Evolutionary conservation across 1,284 basidiomycete species (phyloP).

Genomic region (Cutaneotrichosporon sp.): DNA sequence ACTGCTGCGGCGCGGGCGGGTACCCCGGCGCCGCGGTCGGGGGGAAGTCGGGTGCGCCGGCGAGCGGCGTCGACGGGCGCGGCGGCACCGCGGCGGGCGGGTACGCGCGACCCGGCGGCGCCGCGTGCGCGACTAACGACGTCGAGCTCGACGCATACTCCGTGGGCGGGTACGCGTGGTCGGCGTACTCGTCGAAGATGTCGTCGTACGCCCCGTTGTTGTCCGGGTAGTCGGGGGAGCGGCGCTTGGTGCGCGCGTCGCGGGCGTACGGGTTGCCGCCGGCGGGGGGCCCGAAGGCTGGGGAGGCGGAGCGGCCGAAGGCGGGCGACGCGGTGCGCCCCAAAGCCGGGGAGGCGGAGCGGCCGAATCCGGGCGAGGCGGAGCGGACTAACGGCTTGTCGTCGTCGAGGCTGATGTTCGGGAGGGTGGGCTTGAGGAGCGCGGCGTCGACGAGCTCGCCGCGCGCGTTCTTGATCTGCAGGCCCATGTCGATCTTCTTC

Average conservation of each 20-base stretch:
- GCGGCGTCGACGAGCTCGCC: slow-evolving; percentile 68
- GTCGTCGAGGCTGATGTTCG: slow-evolving; percentile 80
- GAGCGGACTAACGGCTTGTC: background rate
- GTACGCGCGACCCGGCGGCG: background rate
- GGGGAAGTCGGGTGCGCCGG: slow-evolving; percentile 3
- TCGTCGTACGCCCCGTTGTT: slow-evolving; percentile 1
- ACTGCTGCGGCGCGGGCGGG: slow-evolving; percentile 1
- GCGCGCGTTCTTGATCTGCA: slow-evolving; percentile 91
- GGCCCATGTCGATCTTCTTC: slow-evolving; percentile 83
- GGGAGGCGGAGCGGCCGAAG: background rate
- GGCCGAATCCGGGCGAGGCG: background rate
- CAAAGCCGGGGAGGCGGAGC: slow-evolving; percentile 1
- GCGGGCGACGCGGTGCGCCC: background rate
- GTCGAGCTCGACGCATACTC: slow-evolving; percentile 1
- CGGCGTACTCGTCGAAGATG: slow-evolving; percentile 9
- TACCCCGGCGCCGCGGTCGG: background rate
- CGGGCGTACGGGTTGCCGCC: background rate
- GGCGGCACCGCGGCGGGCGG: background rate
- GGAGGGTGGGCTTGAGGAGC: slow-evolving; percentile 86
- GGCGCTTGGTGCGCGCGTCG: background rate
- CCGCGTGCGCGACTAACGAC: slow-evolving; percentile 5
- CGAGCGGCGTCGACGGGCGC: background rate
- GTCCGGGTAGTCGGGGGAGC: slow-evolving; percentile 10
- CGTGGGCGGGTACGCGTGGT: slow-evolving; percentile 6
- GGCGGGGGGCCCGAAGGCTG: too few species aligned